Evolutionary conservation across 495 filamentous ascomycete species (phyloP).

Genomic region (Alectoria sarmentosa): DNA sequence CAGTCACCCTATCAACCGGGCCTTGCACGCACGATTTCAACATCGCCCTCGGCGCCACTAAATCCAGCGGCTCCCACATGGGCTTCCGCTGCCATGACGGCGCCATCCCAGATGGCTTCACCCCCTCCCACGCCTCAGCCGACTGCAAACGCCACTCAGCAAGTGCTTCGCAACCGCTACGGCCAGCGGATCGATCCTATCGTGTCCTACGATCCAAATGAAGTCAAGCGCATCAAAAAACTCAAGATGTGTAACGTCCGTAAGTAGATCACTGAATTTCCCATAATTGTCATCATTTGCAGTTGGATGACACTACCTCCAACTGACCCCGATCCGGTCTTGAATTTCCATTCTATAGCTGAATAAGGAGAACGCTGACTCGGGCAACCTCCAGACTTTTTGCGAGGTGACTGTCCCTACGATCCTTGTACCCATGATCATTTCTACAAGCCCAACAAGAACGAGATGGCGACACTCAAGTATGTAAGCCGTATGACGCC

Average conservation of each 20-base stretch:
- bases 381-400: slow-evolving; percentile 34
- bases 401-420: slow-evolving; percentile 66
- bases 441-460: slow-evolving; percentile 57
- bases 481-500: slow-evolving; percentile 72
- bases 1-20: slow-evolving; percentile 38
- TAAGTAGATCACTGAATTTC: slow-evolving; percentile 4
- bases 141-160: slow-evolving; percentile 41
- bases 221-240: slow-evolving; percentile 54
- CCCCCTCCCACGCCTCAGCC: slow-evolving; percentile 28
- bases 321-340: background rate
- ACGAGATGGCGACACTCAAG: slow-evolving; percentile 59
- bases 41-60: slow-evolving; percentile 28
- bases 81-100: slow-evolving; percentile 32
- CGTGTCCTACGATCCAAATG: slow-evolving; percentile 49
- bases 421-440: slow-evolving; percentile 71
- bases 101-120: slow-evolving; percentile 26
- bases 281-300: background rate
- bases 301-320: background rate
- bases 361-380: background rate
- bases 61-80: slow-evolving; percentile 33
- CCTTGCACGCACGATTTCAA: slow-evolving; percentile 7
- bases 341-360: background rate
- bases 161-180: slow-evolving; percentile 61
- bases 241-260: slow-evolving; percentile 84
- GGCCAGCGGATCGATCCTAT: slow-evolving; percentile 65